phyloP scores from a whole-genome alignment of 1,139 yeast species.

The Candida glucosophila region DNA sequence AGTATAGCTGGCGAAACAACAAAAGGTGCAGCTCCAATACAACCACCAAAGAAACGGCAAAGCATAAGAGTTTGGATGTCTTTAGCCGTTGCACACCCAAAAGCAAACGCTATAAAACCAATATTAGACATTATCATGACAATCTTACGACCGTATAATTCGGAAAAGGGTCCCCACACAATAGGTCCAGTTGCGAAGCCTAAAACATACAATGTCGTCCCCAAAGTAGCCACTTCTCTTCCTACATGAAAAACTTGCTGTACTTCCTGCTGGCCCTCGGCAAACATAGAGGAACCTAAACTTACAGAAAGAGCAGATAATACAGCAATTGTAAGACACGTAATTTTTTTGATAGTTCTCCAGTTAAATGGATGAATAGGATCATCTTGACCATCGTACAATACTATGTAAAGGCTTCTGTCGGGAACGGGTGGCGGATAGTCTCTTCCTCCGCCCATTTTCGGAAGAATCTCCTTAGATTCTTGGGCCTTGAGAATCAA shows the following conservation, averaged over 20 bases:
- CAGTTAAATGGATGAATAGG: constrained; percentile 60
- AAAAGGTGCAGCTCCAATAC: constrained; percentile 71
- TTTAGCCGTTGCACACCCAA: constrained; percentile 67
- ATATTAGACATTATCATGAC: constrained; percentile 48
- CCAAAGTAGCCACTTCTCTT: constrained; percentile 48
- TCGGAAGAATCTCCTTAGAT: constrained; percentile 20
- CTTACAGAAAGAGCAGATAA: constrained; percentile 19
- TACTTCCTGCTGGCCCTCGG: constrained; percentile 40
- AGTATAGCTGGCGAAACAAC: constrained; percentile 80
- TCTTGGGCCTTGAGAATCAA: constrained; percentile 15
- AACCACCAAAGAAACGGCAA: constrained; percentile 69
- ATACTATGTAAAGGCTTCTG: constrained; percentile 42
- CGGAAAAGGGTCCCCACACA: constrained; percentile 75
- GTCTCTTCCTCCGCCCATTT: constrained; percentile 51
- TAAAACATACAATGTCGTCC: constrained; percentile 63
- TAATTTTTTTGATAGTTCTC: constrained; percentile 32
- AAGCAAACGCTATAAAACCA: constrained; percentile 51
- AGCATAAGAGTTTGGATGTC: constrained; percentile 65
- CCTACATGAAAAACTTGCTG: constrained; percentile 42
- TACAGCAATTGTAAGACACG: constrained; percentile 31
- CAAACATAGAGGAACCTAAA: constrained; percentile 60
- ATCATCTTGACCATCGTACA: constrained; percentile 54
- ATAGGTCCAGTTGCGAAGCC: constrained; percentile 84
- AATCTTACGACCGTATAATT: constrained; percentile 59
- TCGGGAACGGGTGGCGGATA: constrained; percentile 48